Base-by-base conservation (phyloP, 2,329 filamentous ascomycete genomes). In the Oidium heveae region DNA sequence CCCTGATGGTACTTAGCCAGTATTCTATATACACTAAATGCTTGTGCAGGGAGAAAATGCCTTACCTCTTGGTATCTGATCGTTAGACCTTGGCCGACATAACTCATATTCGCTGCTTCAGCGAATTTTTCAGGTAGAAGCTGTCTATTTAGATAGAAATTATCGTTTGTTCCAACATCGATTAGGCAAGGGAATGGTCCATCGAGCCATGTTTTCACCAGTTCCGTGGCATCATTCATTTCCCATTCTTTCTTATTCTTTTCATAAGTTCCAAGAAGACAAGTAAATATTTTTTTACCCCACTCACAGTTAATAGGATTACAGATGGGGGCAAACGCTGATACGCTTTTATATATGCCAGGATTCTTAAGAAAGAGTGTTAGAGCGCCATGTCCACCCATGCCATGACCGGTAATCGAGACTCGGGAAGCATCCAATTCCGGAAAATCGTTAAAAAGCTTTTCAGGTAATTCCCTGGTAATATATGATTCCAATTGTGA, bases 401-500 rank as follows among this genome's bases (percentile, higher is more conserved):
- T 98, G 63, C 82, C 88, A 71, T 98, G 91, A 6, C 91, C 91
- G 43, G 85, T 86, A 63, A 98, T 91, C 67, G 81, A 83, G 55
- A 95, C 79, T 43, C 82, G 74, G 32, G 63, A 68, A 0, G 68
- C 64, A 67, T 96, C 89, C 33, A 98, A 72, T 64, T 78, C 74
- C 33, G 76, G 72, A 69, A 87, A 94, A 28, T 76, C 74, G 33
- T 68, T 68, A 68, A 88, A 93, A 28, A 96, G 74, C 1, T 80
- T 72, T 16, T 73, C 70, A 0, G 88, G 89, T n/a, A 98, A 79
- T 69, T 98, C 91, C 54, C 76, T 68, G n/a, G 82, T 81, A 60
- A 98, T 75, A 72, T 98, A 98, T 58, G 76, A 79, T 73, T 95
- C 87, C 91, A 98, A 98, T 62, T 81, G 82, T 74, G 98, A 98